Evolutionary conservation across 1,284 basidiomycete species (phyloP), one percentile per base, ranked within the genome.

Genomic region (Ganoderma leucocontextum): DNA sequence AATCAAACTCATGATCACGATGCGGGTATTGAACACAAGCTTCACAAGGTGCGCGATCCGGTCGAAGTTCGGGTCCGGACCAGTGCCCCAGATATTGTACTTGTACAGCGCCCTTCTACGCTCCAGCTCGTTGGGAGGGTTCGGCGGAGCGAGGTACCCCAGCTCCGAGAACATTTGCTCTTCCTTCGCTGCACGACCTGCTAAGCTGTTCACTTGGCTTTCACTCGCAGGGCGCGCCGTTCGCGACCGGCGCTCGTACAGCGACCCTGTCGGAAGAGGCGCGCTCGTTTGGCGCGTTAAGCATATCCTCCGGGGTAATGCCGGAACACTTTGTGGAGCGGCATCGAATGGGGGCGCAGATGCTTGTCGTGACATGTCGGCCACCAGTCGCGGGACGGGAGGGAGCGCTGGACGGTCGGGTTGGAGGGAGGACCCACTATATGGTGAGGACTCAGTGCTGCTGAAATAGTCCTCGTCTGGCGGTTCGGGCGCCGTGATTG

Each of bases 1-100:
- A 15, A 97, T 86, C 52, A 98, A 82, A 5, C 92, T 89, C 52
- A 98, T 93, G 22, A 91, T 79, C 5, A 97, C 96, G 33, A 93
- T 89, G 76, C 94, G 95, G 1, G 95, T 94, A 77, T 89, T 94
- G 82, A 98, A 98, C 15, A 98, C 96, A 38, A 98, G 84, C 82
- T 97, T 97, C 64, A 93, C 94, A 60, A 98, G 86, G 84, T 88
- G 95, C 73, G 87, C 91, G 71, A 98, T 97, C 25, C 96, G 89
- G 79, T 98, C 96, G 78, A 98, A 98, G 78, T 97, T 97, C 72
- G 89, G 83, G 77, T 98, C 95, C 19, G 91, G 85, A 19, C 89
- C 89, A 0, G 95, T 95, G 72, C 94, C 89, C 85, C 95, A 90
- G 39, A 97, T 93, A 73, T 95, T 95, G 82, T 75, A 93, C 89